Base-by-base conservation (phyloP, 2,329 filamentous ascomycete species). In the Sordariomycetes sp. region DNA sequence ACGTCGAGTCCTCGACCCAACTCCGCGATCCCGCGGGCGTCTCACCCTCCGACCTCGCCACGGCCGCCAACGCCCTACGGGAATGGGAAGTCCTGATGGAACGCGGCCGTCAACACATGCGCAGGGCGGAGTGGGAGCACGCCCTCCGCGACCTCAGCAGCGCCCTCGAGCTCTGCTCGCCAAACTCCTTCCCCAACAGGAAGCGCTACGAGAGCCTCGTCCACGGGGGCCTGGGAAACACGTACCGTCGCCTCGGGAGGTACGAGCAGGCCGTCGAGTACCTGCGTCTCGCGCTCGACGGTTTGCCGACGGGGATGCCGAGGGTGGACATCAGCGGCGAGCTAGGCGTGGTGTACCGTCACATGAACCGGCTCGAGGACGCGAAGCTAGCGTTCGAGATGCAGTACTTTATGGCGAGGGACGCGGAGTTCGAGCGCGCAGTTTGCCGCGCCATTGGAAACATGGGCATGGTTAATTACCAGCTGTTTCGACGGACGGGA, bases 401-500 rank as follows among this genome's bases (percentile, higher is more conserved):
- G 7, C 67, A 70, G 57, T 69, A 69, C 57, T 48, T 63, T 1
- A 61, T 58, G 1, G 68, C 68, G 1, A 65, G 63, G 48, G 17
- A 62, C 20, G 58, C 69, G 8, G 59, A 59, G 0, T 55, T 62
- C 1, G 60, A 64, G 12, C 54, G 51, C 1, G 61, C 62, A 45
- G 60, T 61, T 24, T 68, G 66, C 53, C 65, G 70, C 2, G 66
- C 69, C 1, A 60, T 71, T 28, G 70, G 69, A 1, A 70, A 70
- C 53, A 56, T 70, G 4, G 69, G 68, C 7, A 69, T 70, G 65
- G 62, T 67, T 0, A 68, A 70, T 57, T 71, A 69, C 52, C 67
- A 70, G 54, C 59, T 69, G 13, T 69, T 60, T n/a, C 61, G 61
- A 48, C 35, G 60, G 54, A 58, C 36, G 48, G 60, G 5, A 60